Conservation (phyloP, 192 early-diverging fungal genomes). For the Coemansia aciculifera region DNA sequence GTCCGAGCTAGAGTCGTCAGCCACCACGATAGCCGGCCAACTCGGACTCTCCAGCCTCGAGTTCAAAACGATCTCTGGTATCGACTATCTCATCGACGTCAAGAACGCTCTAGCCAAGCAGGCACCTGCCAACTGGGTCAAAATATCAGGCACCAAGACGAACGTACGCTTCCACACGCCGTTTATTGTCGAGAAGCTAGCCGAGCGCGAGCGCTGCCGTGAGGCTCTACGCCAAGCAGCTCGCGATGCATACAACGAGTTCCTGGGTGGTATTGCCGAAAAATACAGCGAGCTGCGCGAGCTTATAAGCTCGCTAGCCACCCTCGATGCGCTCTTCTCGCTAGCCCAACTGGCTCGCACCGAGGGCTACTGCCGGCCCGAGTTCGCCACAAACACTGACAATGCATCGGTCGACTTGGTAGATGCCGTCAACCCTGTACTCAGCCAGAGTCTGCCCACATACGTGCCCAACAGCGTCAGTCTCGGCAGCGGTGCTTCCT, state of each 20-base stretch:
- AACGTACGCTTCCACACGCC: slow-evolving; percentile 40
- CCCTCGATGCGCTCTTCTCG: slow-evolving; percentile 65
- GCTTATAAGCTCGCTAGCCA: slow-evolving; percentile 65
- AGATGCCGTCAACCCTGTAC: slow-evolving; percentile 81
- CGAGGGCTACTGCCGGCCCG: slow-evolving; percentile 89
- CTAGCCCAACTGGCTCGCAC: slow-evolving; percentile 70
- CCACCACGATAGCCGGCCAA: slow-evolving; percentile 53
- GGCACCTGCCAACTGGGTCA: slow-evolving; percentile 74
- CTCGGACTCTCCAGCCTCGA: slow-evolving; percentile 55
- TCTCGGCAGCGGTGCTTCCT: slow-evolving; percentile 61
- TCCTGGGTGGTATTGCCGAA: slow-evolving; percentile 56
- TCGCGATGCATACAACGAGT: slow-evolving; percentile 69
- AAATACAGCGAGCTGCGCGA: slow-evolving; percentile 65
- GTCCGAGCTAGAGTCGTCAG: slow-evolving; percentile 56
- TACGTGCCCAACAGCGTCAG: slow-evolving; percentile 90
- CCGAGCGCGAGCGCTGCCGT: slow-evolving; percentile 62
- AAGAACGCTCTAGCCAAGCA: slow-evolving; percentile 56
- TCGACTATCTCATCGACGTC: slow-evolving; percentile 79
- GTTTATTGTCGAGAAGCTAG: slow-evolving; percentile 59
- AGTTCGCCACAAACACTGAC: slow-evolving; percentile 55
- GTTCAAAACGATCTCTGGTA: slow-evolving; percentile 66
- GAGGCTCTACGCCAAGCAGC: slow-evolving; percentile 62
- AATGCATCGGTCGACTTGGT: slow-evolving; percentile 67
- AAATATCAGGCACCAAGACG: slow-evolving; percentile 56
- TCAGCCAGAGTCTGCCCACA: slow-evolving; percentile 43